These are phyloP conservation scores for Trichophyton simii DNA, from an alignment of 2,329 filamentous ascomycete species.

Conservation along the genomic window DNA sequence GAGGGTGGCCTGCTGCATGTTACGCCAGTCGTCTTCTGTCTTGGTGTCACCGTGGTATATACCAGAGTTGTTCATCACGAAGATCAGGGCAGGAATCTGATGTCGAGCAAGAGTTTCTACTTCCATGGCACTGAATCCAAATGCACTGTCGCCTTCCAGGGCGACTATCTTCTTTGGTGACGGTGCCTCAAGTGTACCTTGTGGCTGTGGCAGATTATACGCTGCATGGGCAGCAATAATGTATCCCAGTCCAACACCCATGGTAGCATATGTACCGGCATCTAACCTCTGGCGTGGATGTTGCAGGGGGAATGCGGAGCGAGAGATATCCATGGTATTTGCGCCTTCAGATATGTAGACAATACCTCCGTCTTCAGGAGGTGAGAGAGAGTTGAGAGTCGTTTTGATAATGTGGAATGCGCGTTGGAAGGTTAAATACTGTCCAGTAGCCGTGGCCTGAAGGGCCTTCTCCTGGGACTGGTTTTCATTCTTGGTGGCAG, in stretches of 20 bases:
- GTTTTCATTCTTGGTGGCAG: conserved; percentile 36
- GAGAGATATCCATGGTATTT: conserved; percentile 50
- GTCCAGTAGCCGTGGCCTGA: conserved; percentile 20
- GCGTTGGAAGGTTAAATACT: conserved; percentile 39
- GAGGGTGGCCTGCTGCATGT: conserved; percentile 32
- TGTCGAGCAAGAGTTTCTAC: conserved; percentile 46
- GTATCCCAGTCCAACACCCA: conserved; percentile 48
- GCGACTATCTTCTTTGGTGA: conserved; percentile 42
- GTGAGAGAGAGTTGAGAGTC: conserved; percentile 36
- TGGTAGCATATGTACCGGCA: conserved; percentile 47
- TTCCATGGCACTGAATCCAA: conserved; percentile 45
- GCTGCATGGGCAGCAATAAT: conserved; percentile 45
- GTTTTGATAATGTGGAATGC: conserved; percentile 43
- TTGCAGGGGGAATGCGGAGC: conserved; percentile 42
- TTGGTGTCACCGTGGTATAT: conserved; percentile 37
- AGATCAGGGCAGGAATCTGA: conserved; percentile 42
- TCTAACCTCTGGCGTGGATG: conserved; percentile 45
- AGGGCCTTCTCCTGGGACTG: conserved; percentile 34
- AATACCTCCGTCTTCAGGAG: conserved; percentile 35
- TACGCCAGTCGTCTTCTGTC: conserved; percentile 33
- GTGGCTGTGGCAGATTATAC: conserved; percentile 35
- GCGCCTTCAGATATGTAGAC: conserved; percentile 48
- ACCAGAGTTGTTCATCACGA: conserved; percentile 45
- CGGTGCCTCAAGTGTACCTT: conserved; percentile 18
- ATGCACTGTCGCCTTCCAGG: conserved; percentile 45